Percentiles rank a stretch among this genome's conserved stretches.
phyloP scores from a whole-genome alignment of 129 eudicot species.

The sunflower (Helianthus annuus) region DNA sequence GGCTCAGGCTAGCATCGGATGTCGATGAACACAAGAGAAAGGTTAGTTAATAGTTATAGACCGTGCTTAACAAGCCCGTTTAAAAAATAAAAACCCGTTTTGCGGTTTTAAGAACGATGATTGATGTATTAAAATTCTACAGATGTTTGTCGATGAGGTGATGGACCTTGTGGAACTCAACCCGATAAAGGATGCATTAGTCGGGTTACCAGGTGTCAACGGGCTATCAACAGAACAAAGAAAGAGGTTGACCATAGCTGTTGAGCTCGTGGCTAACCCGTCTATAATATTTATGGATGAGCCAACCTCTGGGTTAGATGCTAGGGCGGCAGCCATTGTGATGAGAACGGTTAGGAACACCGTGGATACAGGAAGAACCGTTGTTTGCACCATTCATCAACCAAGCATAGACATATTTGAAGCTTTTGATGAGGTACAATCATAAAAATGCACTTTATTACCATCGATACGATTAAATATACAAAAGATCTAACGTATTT shows the following conservation, averaged over 20 bases:
- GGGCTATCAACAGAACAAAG: constrained; percentile 55
- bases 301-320: constrained; percentile 63
- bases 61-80: not conserved
- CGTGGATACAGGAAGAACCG: constrained; percentile 52
- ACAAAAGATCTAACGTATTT: not conserved
- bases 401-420: constrained; percentile 10
- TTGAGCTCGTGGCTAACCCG: constrained; percentile 61
- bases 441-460: not conserved
- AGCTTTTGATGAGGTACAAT: constrained; percentile 16
- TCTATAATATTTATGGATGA: constrained; percentile 64
- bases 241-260: constrained; percentile 59
- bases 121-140: not conserved
- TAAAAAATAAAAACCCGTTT: not conserved
- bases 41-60: constrained; percentile 1
- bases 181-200: constrained; percentile 44
- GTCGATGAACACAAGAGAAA: constrained; percentile 68
- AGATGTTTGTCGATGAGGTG: constrained; percentile 52
- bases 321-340: constrained; percentile 65
- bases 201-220: constrained; percentile 50
- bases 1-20: constrained; percentile 84
- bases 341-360: constrained; percentile 55
- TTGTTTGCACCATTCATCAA: constrained; percentile 44
- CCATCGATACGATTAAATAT: not conserved
- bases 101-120: not conserved
- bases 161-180: constrained; percentile 54